Evolutionary conservation across 306 rosid genomes (phyloP).

Genomic region (Ziziphus jujuba): DNA sequence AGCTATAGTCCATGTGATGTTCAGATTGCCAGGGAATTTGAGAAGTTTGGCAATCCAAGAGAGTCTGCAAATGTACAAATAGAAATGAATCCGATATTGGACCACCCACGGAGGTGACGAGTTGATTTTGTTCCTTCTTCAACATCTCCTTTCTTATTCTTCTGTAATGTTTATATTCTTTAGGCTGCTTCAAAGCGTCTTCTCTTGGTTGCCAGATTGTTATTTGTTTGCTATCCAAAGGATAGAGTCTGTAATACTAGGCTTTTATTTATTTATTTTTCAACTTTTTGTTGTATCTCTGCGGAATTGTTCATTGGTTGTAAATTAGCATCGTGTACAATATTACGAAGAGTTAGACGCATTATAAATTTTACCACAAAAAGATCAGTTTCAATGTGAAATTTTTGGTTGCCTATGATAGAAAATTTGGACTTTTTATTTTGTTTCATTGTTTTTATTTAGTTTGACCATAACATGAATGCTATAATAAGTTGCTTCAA

Average conservation of each 20-base stretch:
- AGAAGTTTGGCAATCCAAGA: conserved; percentile 45
- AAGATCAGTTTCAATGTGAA: not conserved
- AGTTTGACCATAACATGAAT: no score
- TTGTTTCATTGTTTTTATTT: not conserved
- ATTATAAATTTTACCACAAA: not conserved
- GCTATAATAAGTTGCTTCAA: no score
- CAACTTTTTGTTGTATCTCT: conserved; percentile 21
- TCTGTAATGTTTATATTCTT: conserved; percentile 64
- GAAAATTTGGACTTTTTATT: not conserved
- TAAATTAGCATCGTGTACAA: conserved; percentile 28
- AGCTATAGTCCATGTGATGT: conserved; percentile 64
- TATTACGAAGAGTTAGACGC: conserved; percentile 1
- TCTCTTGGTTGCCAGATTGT: conserved; percentile 49
- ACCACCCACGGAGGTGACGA: conserved; percentile 39
- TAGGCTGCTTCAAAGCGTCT: conserved; percentile 56
- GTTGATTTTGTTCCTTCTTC: conserved; percentile 22
- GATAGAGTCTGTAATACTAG: conserved; percentile 43
- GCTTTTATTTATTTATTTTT: not conserved
- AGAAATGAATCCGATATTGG: conserved; percentile 68
- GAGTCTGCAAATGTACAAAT: conserved; percentile 50
- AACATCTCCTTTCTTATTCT: conserved; percentile 25
- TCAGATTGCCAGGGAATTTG: conserved; percentile 82
- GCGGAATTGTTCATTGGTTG: conserved; percentile 37
- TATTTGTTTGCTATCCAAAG: conserved; percentile 60
- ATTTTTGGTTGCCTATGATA: not conserved